Percentiles rank a stretch among this genome's conserved stretches.
These are phyloP conservation scores for Stachybotrys chlorohalonatus DNA, from an alignment of 2,329 filamentous ascomycete genomes.

Conservation along the genomic window DNA sequence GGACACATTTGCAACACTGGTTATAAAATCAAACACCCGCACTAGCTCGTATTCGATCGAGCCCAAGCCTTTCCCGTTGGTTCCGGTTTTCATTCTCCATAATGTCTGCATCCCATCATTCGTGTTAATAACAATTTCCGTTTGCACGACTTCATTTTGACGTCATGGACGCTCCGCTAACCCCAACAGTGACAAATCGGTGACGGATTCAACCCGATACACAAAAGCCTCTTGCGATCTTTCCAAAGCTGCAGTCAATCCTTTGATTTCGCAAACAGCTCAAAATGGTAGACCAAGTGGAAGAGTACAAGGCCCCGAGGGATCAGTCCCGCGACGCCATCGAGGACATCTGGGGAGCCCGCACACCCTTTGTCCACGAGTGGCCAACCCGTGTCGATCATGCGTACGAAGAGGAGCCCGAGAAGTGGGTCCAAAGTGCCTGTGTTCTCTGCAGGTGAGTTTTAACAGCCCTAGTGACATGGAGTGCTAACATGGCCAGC, in stretches of 20 bases:
- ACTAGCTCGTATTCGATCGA: too few relatives aligned
- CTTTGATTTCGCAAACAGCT: too few relatives aligned
- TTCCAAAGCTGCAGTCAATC: too few relatives aligned
- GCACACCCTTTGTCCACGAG: conserved; percentile 22
- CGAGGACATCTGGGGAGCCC: conserved; percentile 16
- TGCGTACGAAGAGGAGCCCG: conserved; percentile 19
- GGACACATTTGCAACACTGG: background rate
- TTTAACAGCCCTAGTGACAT: background rate
- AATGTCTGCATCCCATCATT: too few relatives aligned
- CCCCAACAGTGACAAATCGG: too few relatives aligned
- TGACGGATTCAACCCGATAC: too few relatives aligned
- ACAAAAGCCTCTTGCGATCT: too few relatives aligned
- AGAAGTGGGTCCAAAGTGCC: conserved; percentile 28
- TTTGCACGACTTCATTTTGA: background rate
- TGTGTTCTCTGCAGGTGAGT: conserved; percentile 26
- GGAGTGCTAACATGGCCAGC: conserved; percentile 7
- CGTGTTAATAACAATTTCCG: too few relatives aligned
- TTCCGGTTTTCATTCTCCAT: too few relatives aligned
- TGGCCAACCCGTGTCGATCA: conserved; percentile 22
- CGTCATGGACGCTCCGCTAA: background rate
- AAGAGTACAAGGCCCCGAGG: background rate
- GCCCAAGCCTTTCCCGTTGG: too few relatives aligned
- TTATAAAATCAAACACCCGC: background rate
- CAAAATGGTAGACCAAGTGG: background rate
- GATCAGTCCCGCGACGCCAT: conserved; percentile 15